These are phyloP conservation scores for Thalassiosira livingstoniorum DNA, from an alignment of 352 stramenopile species.

Conservation along the genomic window DNA sequence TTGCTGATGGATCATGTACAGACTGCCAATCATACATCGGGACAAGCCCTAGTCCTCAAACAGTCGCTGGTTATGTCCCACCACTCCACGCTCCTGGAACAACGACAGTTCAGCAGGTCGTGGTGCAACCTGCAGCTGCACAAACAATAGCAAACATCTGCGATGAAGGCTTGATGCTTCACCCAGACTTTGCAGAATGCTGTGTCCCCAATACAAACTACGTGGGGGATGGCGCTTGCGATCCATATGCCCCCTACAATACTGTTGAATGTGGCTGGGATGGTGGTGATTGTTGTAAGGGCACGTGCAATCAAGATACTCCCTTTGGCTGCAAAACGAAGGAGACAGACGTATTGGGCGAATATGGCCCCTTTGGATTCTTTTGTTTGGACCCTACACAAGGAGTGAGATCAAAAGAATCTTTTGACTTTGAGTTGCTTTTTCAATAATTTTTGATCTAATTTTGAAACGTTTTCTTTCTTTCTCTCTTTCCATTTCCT, in stretches of 20 bases:
- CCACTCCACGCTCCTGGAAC: neutral
- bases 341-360: slow-evolving; percentile 4
- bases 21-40: slow-evolving; percentile 45
- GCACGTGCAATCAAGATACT: slow-evolving; percentile 28
- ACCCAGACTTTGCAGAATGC: slow-evolving; percentile 31
- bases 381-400: slow-evolving; percentile 48
- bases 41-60: slow-evolving; percentile 15
- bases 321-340: slow-evolving; percentile 47
- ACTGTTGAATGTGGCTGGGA: slow-evolving; percentile 51
- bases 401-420: neutral
- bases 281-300: slow-evolving; percentile 52
- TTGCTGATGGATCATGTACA: slow-evolving; percentile 34
- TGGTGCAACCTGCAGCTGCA: neutral
- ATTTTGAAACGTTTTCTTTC: neutral
- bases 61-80: slow-evolving; percentile 1
- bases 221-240: slow-evolving; percentile 53
- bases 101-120: neutral
- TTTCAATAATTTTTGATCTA: neutral
- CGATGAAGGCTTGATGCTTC: slow-evolving; percentile 30
- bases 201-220: slow-evolving; percentile 44
- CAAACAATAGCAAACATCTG: slow-evolving; percentile 3
- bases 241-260: slow-evolving; percentile 46
- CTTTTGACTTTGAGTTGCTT: neutral
- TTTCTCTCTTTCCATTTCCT: slow-evolving; percentile 1
- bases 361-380: slow-evolving; percentile 46